These are phyloP conservation scores for Eimeria maxima DNA, from an alignment of 169 alveolate genomes.

Conservation along the genomic window DNA sequence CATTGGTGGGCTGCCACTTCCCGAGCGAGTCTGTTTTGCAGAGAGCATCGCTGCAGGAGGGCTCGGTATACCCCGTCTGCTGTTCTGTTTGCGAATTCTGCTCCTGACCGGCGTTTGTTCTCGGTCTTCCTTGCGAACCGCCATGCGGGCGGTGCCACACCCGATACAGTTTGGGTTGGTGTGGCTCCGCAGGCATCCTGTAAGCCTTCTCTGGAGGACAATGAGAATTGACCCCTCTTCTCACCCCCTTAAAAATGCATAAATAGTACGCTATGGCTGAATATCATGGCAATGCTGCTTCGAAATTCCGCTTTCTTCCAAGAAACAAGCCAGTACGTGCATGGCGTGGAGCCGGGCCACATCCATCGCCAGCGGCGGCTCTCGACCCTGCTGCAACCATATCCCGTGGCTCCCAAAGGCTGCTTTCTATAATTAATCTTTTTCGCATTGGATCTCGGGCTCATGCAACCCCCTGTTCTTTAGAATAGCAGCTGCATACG, in stretches of 20 bases:
- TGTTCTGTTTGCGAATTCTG: background rate
- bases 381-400: slow-evolving; percentile 16
- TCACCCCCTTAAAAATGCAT: background rate
- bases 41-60: background rate
- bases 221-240: background rate
- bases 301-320: background rate
- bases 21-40: background rate
- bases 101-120: background rate
- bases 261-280: background rate
- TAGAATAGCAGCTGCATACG: background rate
- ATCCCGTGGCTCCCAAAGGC: background rate
- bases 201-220: background rate
- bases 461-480: background rate
- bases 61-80: background rate
- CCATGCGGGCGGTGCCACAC: slow-evolving; percentile 61
- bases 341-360: background rate
- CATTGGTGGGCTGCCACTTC: slow-evolving; percentile 18
- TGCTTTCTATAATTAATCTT: background rate
- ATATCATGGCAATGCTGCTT: background rate
- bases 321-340: background rate
- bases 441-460: background rate
- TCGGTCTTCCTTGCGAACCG: background rate
- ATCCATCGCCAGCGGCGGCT: slow-evolving; percentile 18
- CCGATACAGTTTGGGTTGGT: slow-evolving; percentile 13
- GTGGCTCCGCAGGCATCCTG: background rate